Evolutionary conservation across 2,329 filamentous ascomycete species (phyloP).

Genomic region (Lachnellula willkommii): DNA sequence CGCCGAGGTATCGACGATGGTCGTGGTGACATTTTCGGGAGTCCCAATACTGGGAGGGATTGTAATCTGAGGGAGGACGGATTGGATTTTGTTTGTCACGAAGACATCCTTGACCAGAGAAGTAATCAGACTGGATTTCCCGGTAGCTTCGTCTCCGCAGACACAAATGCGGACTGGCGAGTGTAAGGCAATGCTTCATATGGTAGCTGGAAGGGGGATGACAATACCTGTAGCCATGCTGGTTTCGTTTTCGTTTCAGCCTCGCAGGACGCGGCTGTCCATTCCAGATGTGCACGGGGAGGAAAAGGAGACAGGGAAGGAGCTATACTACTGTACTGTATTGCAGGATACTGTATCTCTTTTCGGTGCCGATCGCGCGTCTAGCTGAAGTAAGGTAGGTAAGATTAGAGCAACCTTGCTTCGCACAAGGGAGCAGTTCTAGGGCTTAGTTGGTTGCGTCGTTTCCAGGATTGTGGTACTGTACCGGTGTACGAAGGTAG

Average conservation of each 20-base stretch:
- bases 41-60: slow-evolving; percentile 90
- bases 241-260: slow-evolving; percentile 20
- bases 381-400: no score
- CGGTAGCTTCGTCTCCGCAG: slow-evolving; percentile 93
- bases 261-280: slow-evolving; percentile 20
- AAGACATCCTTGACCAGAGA: slow-evolving; percentile 97
- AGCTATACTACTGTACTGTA: background rate
- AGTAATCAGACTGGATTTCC: slow-evolving; percentile 88
- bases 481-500: background rate
- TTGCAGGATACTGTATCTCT: background rate
- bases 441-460: background rate
- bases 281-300: slow-evolving; percentile 4
- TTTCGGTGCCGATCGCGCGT: background rate
- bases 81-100: slow-evolving; percentile 90
- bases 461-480: background rate
- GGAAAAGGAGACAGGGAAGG: background rate
- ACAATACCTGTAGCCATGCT: slow-evolving; percentile 28
- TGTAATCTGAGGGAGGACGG: slow-evolving; percentile 89
- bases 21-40: slow-evolving; percentile 94
- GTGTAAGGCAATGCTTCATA: slow-evolving; percentile 11
- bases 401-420: background rate
- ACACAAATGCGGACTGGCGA: slow-evolving; percentile 81
- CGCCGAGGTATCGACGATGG: slow-evolving; percentile 94
- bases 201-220: background rate
- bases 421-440: background rate